Base-by-base conservation (phyloP, 1,139 yeast species). In the Saccharomycopsis hybrid region DNA sequence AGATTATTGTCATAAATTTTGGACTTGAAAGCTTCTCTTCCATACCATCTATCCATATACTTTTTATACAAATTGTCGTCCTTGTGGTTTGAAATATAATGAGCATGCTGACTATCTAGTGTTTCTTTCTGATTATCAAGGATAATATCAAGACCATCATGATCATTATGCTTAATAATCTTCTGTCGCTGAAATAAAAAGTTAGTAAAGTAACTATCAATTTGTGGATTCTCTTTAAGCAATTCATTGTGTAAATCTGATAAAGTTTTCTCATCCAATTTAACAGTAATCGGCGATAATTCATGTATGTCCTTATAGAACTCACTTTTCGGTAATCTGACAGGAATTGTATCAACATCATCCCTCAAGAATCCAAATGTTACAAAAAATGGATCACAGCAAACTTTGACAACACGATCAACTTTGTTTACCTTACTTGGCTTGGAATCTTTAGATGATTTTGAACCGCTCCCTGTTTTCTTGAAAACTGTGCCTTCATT, bases 331-430 rank as follows among this genome's bases (percentile, higher is more conserved):
- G 65, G 63, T 9, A 80, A 59, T 46, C 73, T 63, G 33, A 79
- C 66, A 0, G 86, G 85, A 2, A 83, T 60, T 25, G 67, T 59
- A 55, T 77, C 82, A 11, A 74, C 63, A 48, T 85, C 94, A 57
- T 82, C 84, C 57, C 85, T 73, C 5, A 87, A 67, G 46, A 84
- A 78, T 1, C 80, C 82, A 68, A 86, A 87, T 0, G 88, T 81
- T 0, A 78, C 69, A 61, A 85, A 86, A 18, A 70, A 65, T 1
- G 82, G 73, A 62, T 87, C 90, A 59, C 92, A 81, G 1, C 75
- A 64, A 1, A 88, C 95, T 42, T 70, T 68, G 1, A 73, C 74
- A 4, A 80, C 71, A 47, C 76, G 74, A 50, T 82, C 80, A 24
- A 84, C 58, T 44, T 69, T 66, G 24, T 78, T 77, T 2, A 84